Evolutionary conservation across 495 filamentous ascomycete genomes (phyloP), one percentile per base, ranked within the genome.

Genomic region (Penicillium coffeae): DNA sequence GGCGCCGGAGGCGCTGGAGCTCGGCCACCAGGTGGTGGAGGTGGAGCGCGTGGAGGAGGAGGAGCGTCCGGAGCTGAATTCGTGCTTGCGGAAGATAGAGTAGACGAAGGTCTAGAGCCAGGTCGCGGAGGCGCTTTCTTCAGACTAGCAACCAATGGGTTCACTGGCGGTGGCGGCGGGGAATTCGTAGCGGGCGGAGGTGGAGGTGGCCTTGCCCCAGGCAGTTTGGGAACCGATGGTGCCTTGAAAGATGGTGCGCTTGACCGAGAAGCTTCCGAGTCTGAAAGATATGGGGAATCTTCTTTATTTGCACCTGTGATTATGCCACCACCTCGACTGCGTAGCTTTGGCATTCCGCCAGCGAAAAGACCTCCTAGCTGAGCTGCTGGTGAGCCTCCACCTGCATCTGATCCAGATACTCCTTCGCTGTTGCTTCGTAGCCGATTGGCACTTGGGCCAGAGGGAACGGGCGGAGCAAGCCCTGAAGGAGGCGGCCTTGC

Each of bases 341-440:
- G 84, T 52, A 98, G 60, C 70, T 96, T 97, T 2, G 93, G 93
- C 77, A 97, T 97, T 22, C 92, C 94, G 22, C 90, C 90, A 8
- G 89, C 90, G 59, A 98, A 95, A 20, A 98, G 67, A 3, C 94
- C 93, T 8, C 75, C 91, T 27, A 98, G 64, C 62, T 97, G 93
- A 21, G 89, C 80, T 18, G 83, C 68, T 20, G 81, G 76, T 27
- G 74, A 64, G 8, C 65, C 69, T 3, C 64, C 58, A 19, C 60
- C 70, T 42, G 69, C 60, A 51, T 66, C 68, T 45, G 62, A 58
- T 18, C 65, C 71, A 45, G 74, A 67, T 34, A 74, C 76, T 40
- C 77, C 74, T 66, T 92, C 89, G 56, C 90, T 94, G 64, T 92
- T 90, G 57, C 90, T 95, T 62, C 90, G 80, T 47, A 78, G 75